These are phyloP conservation scores for Hordeum marinum DNA, from an alignment of 176 grass and related monocot genomes.

Conservation along the genomic window DNA sequence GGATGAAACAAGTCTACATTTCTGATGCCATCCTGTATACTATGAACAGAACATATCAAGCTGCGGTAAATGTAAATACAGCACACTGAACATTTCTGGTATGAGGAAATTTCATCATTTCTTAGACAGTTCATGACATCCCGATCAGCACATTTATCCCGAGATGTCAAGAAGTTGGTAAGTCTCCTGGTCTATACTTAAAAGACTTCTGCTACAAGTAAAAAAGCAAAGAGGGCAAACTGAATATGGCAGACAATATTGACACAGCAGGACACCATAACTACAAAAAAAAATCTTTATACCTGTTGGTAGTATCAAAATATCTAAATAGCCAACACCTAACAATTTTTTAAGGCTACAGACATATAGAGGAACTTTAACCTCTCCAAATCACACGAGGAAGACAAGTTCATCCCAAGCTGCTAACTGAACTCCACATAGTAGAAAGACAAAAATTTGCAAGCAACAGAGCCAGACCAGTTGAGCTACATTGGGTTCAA, in stretches of 20 bases:
- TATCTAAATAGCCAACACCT: neutral
- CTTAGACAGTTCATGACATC: neutral
- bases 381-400: neutral
- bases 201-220: neutral
- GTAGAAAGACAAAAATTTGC: neutral
- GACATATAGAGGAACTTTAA: neutral
- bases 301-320: neutral
- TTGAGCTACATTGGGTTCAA: neutral
- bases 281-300: neutral
- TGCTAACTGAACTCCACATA: neutral
- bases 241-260: neutral
- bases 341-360: neutral
- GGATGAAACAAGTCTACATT: neutral
- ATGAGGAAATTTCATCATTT: neutral
- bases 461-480: neutral
- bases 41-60: neutral
- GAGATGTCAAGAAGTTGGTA: neutral
- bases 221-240: neutral
- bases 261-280: neutral
- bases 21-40: neutral
- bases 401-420: neutral
- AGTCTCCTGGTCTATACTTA: neutral
- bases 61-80: neutral
- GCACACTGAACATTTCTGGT: neutral
- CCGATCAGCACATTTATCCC: neutral